Conservation (phyloP, 2,329 filamentous ascomycete species). For the Alternaria sp. region DNA sequence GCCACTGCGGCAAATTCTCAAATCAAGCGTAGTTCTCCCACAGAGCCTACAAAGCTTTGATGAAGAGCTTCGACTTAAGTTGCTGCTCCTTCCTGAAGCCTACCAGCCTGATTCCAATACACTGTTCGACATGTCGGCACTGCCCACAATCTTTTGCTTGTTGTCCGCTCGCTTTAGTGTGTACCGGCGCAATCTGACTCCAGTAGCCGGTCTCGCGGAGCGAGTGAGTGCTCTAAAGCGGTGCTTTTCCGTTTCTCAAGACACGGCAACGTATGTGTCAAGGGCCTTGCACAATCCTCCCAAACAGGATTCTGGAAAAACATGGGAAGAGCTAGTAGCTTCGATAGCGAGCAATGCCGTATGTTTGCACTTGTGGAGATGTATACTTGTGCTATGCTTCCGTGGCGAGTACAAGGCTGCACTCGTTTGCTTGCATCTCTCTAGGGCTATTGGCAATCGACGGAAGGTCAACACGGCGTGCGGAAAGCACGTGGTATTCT, state of each 20-base stretch:
- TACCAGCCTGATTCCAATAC: slow-evolving; percentile 72
- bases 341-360: slow-evolving; percentile 76
- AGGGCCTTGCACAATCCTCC: slow-evolving; percentile 63
- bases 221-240: slow-evolving; percentile 76
- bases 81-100: slow-evolving; percentile 75
- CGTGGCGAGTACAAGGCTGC: slow-evolving; percentile 76
- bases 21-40: slow-evolving; percentile 66
- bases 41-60: slow-evolving; percentile 80
- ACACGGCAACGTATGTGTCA: slow-evolving; percentile 78
- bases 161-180: slow-evolving; percentile 84
- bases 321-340: slow-evolving; percentile 64
- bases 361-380: slow-evolving; percentile 86
- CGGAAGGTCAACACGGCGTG: slow-evolving; percentile 78
- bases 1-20: slow-evolving; percentile 73
- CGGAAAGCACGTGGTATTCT: slow-evolving; percentile 82
- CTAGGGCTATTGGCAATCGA: slow-evolving; percentile 72
- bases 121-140: slow-evolving; percentile 73
- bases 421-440: slow-evolving; percentile 72
- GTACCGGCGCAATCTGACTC: slow-evolving; percentile 85
- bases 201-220: slow-evolving; percentile 69
- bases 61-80: slow-evolving; percentile 76
- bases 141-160: slow-evolving; percentile 78
- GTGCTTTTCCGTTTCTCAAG: slow-evolving; percentile 75
- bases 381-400: slow-evolving; percentile 78
- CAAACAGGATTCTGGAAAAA: slow-evolving; percentile 30